Base-by-base conservation (phyloP, 495 filamentous ascomycete genomes). In the Massariosphaeria phaeospora region DNA sequence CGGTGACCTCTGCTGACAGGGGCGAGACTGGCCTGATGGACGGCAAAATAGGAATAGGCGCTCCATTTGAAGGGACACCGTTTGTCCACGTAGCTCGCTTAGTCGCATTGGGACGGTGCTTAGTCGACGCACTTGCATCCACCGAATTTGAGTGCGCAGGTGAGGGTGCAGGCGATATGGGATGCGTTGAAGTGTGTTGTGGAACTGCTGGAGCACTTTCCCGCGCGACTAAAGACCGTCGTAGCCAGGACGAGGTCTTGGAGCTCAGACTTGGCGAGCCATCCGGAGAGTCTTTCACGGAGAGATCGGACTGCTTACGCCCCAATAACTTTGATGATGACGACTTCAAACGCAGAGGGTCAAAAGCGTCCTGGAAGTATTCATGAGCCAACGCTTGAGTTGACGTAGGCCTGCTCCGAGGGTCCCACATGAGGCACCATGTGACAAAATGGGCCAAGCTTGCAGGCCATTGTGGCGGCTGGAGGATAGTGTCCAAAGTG, bases 361-460 rank as follows among this genome's bases (percentile, higher is more conserved):
- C 94, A 23, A 93, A 80, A 1, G 94, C 94, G 73, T 97, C 94
- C n/a, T 78, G 74, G 66, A 99, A 99, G 70, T 90, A 99, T 59
- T 96, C 91, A 65, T 97, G 94, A 27, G 83, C 84, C 62, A 97
- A 70, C 9, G 94, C 91, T 69, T 97, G 91, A 0, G 84, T 82
- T 27, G 91, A 95, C n/a, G 94, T 99, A 42, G 94, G 94, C 50
- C 94, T 78, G 68, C 74, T 83, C 72, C 90, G 91, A 13, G 94
- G 94, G 71, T 99, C 94, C 94, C 94, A 99, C 93, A 97, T 95
- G 54, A 99, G 71, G 73, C 94, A 99, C 91, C 90, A 96, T 1
- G 94, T 97, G 42, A 99, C 94, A 64, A 99, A 96, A 25, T 90
- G 78, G 61, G 82, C 84, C 25, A 99, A 78, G 29, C 88, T 86